phyloP scores from a whole-genome alignment of 108 stramenopile genomes.

The Cyclostephanos tholiformis region DNA sequence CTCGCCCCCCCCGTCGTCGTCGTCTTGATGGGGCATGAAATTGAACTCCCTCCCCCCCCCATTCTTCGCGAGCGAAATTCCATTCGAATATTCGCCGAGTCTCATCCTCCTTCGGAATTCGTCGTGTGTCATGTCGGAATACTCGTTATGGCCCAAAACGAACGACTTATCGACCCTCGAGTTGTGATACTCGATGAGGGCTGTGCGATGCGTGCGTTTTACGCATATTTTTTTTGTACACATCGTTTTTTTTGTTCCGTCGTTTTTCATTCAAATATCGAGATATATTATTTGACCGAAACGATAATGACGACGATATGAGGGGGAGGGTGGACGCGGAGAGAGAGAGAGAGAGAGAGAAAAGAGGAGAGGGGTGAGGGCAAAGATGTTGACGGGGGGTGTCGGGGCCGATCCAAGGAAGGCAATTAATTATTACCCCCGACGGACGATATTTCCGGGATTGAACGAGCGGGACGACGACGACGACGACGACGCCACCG shows the following conservation, averaged over 20 bases:
- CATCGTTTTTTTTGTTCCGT: neutral
- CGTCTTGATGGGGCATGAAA: conserved; percentile 23
- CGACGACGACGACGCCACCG: too few relatives aligned
- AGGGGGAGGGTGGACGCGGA: neutral
- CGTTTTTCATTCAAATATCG: too few relatives aligned
- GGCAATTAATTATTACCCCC: too few relatives aligned
- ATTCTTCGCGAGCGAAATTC: conserved; percentile 26
- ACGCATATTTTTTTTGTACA: too few relatives aligned
- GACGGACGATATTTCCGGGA: too few relatives aligned
- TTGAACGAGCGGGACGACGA: too few relatives aligned
- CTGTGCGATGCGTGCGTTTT: too few relatives aligned
- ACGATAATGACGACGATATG: neutral
- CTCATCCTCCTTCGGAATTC: conserved; percentile 77
- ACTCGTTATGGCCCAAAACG: conserved; percentile 89
- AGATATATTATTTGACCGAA: too few relatives aligned
- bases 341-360: neutral
- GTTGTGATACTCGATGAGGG: conserved; percentile 89
- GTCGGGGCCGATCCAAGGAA: too few relatives aligned
- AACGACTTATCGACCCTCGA: conserved; percentile 56
- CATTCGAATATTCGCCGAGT: conserved; percentile 56
- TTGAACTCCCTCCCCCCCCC: conserved; percentile 40
- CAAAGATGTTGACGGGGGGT: too few relatives aligned
- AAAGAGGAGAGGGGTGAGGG: neutral
- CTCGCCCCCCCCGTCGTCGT: conserved; percentile 1
- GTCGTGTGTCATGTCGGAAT: conserved; percentile 86